Conservation (phyloP, 192 early-diverging fungal genomes). For the Borealophlyctis nickersoniae region DNA sequence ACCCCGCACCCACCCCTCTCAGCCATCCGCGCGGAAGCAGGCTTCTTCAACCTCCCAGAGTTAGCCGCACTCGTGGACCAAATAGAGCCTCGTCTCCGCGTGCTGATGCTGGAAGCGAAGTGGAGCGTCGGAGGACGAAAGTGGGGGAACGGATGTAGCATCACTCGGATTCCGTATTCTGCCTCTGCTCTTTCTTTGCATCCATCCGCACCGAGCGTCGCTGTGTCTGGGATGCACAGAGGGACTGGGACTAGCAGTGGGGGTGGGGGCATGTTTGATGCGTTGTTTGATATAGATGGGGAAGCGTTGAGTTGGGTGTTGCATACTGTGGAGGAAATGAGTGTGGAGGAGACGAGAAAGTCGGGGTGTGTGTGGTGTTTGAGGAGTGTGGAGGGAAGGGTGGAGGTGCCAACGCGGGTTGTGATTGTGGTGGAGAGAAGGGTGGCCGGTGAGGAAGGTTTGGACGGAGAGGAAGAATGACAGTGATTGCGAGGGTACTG, state of each 20-base stretch:
- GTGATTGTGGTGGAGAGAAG: neutral
- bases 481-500: no score
- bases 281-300: neutral
- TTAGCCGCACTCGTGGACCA: neutral
- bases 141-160: neutral
- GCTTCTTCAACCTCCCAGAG: neutral
- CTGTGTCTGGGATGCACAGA: neutral
- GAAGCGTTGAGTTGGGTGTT: neutral
- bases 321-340: neutral
- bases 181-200: no score
- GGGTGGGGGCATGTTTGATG: neutral
- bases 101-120: neutral
- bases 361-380: neutral
- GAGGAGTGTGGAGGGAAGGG: neutral
- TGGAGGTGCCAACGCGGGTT: neutral
- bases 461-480: no score
- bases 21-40: neutral
- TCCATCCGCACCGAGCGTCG: no score
- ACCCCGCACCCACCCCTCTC: neutral
- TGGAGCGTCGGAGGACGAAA: neutral
- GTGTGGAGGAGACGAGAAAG: neutral
- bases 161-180: neutral
- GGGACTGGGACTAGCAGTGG: neutral
- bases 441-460: no score
- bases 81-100: neutral